Conservation (phyloP, 2,329 filamentous ascomycete species). For the Penicillium sp. region DNA sequence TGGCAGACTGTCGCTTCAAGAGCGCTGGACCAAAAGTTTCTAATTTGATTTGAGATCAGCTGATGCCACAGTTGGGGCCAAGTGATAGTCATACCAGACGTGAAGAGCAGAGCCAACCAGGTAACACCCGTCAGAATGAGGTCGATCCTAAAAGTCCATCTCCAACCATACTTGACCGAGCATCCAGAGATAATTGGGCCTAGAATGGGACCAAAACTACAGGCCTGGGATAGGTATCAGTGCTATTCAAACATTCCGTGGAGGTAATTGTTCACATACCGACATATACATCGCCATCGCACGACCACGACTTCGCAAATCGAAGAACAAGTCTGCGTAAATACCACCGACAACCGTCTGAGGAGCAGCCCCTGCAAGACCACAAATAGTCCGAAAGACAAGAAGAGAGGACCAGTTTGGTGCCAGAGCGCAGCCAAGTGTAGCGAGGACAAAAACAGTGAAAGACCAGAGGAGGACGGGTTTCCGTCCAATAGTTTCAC, state of each 20-base stretch:
- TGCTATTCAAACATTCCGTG: not conserved
- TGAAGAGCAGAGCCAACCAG: conserved; percentile 58
- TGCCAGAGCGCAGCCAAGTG: conserved; percentile 43
- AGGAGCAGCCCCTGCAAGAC: conserved; percentile 41
- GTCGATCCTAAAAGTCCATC: conserved; percentile 56
- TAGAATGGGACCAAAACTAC: conserved; percentile 42
- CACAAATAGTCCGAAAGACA: conserved; percentile 45
- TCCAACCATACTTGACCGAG: conserved; percentile 41
- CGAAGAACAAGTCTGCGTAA: conserved; percentile 46
- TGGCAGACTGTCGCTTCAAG: conserved; percentile 55
- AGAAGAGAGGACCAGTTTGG: conserved; percentile 42
- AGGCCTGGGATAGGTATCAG: conserved; percentile 23
- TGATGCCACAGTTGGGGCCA: not conserved
- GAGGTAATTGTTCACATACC: conserved; percentile 18
- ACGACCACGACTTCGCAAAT: conserved; percentile 37
- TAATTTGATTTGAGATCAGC: conserved; percentile 6
- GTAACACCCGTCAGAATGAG: conserved; percentile 63
- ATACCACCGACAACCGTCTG: conserved; percentile 46
- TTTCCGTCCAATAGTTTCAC: conserved; percentile 42
- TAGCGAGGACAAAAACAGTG: conserved; percentile 39
- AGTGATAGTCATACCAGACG: conserved; percentile 45
- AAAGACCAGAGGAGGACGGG: conserved; percentile 51
- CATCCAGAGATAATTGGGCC: conserved; percentile 48
- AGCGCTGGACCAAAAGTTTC: conserved; percentile 63
- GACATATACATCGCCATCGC: conserved; percentile 44